These are phyloP conservation scores for Xylaria sp. DNA, from an alignment of 2,329 filamentous ascomycete genomes.

Conservation along the genomic window DNA sequence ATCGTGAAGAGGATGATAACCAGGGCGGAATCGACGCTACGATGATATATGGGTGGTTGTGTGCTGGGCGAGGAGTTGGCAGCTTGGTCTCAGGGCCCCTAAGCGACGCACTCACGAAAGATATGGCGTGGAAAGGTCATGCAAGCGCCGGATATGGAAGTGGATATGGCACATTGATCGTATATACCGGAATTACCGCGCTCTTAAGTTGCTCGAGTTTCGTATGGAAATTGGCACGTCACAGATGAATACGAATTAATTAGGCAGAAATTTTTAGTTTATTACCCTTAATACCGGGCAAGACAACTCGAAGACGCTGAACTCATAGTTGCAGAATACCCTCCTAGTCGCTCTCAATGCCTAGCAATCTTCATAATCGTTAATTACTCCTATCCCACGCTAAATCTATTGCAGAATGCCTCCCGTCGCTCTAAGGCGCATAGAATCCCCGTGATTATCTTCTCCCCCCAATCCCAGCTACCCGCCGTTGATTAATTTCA, in stretches of 20 bases:
- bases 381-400: too few species aligned
- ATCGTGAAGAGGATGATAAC: constrained; percentile 23
- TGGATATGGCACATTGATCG: constrained; percentile 62
- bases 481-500: too few species aligned
- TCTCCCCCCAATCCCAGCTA: too few species aligned
- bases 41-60: constrained; percentile 67
- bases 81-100: constrained; percentile 67
- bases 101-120: constrained; percentile 62
- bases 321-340: too few species aligned
- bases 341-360: too few species aligned
- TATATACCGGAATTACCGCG: constrained; percentile 64
- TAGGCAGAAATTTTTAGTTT: too few species aligned
- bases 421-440: too few species aligned
- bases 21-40: constrained; percentile 52
- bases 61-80: constrained; percentile 68
- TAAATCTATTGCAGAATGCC: too few species aligned
- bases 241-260: neutral
- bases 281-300: too few species aligned
- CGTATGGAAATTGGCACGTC: constrained; percentile 46
- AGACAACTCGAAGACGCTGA: too few species aligned
- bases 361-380: too few species aligned
- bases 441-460: too few species aligned
- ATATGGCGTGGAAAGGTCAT: constrained; percentile 56
- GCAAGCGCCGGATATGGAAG: constrained; percentile 58
- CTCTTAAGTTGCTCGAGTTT: constrained; percentile 57